A percentile compares a stretch with the other conserved stretches of the same genome.
Evolutionary conservation across 2,329 filamentous ascomycete species (phyloP).

Genomic region (Fusarium succisae): DNA sequence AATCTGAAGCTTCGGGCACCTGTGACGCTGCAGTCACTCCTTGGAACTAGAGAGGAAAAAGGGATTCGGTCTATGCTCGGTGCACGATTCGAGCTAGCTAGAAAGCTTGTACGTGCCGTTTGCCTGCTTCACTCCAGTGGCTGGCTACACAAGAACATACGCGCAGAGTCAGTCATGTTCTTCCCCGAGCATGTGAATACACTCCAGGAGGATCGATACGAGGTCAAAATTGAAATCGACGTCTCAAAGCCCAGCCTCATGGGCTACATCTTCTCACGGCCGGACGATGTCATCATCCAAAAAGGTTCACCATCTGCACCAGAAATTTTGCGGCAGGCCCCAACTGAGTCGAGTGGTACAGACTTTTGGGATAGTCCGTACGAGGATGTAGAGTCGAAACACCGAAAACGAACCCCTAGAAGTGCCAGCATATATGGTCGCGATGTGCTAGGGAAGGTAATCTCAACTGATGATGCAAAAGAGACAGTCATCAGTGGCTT

Average conservation of each 20-base stretch:
- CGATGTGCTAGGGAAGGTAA: not conserved
- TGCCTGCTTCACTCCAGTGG: not conserved
- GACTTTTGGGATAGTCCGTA: too few relatives aligned
- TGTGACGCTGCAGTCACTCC: not conserved
- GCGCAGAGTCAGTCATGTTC: not conserved
- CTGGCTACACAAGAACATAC: not conserved
- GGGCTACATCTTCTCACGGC: not conserved
- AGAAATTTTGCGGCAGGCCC: too few relatives aligned
- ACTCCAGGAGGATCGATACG: not conserved
- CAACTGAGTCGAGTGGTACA: too few relatives aligned
- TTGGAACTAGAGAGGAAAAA: accelerated
- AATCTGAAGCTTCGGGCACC: not conserved
- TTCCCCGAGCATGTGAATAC: not conserved
- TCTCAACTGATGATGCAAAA: accelerated
- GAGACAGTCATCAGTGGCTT: not conserved
- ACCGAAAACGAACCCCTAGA: accelerated
- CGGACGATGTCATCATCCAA: not conserved
- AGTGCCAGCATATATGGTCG: not conserved
- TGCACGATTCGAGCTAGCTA: not conserved
- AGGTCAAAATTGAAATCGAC: not conserved
- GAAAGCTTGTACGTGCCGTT: not conserved
- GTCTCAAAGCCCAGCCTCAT: not conserved
- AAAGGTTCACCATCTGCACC: accelerated
- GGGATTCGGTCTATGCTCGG: not conserved
- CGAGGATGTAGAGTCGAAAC: accelerated